These are phyloP conservation scores for Puccinellia tenuiflora DNA, from an alignment of 176 grass and related monocot genomes.

Conservation along the genomic window DNA sequence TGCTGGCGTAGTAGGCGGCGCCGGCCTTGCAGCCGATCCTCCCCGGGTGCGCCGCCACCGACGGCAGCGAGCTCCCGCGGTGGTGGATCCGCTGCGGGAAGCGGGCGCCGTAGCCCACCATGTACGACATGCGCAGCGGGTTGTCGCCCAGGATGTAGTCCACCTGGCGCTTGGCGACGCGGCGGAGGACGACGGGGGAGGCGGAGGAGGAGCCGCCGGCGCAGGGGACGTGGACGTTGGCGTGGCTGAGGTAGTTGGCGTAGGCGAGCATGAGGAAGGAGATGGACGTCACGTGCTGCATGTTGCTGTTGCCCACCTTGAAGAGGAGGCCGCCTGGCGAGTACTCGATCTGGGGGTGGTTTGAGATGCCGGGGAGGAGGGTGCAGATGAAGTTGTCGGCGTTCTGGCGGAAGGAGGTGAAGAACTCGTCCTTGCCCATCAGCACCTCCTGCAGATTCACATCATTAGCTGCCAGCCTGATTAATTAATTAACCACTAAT, in stretches of 20 bases:
- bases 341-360: constrained; percentile 76
- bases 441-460: constrained; percentile 59
- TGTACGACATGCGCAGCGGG: constrained; percentile 91
- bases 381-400: constrained; percentile 93
- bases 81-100: constrained; percentile 87
- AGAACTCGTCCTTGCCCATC: constrained; percentile 89
- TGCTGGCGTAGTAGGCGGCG: constrained; percentile 50
- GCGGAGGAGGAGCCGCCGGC: constrained; percentile 40
- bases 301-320: constrained; percentile 92
- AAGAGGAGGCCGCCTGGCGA: constrained; percentile 79
- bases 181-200: constrained; percentile 52
- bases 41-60: constrained; percentile 42
- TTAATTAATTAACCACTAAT: background rate
- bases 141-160: constrained; percentile 94
- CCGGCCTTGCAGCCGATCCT: constrained; percentile 72
- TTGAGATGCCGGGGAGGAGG: constrained; percentile 81
- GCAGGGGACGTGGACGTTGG: constrained; percentile 57
- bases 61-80: constrained; percentile 74
- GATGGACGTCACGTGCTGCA: constrained; percentile 94
- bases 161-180: constrained; percentile 84
- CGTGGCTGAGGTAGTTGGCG: constrained; percentile 89
- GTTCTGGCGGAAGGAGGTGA: constrained; percentile 68
- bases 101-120: constrained; percentile 73
- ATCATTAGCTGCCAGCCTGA: too few species aligned
- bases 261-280: constrained; percentile 91